Evolutionary conservation across 202 grass and related monocot genomes (phyloP).

Genomic region (Saccharum hybrid): DNA sequence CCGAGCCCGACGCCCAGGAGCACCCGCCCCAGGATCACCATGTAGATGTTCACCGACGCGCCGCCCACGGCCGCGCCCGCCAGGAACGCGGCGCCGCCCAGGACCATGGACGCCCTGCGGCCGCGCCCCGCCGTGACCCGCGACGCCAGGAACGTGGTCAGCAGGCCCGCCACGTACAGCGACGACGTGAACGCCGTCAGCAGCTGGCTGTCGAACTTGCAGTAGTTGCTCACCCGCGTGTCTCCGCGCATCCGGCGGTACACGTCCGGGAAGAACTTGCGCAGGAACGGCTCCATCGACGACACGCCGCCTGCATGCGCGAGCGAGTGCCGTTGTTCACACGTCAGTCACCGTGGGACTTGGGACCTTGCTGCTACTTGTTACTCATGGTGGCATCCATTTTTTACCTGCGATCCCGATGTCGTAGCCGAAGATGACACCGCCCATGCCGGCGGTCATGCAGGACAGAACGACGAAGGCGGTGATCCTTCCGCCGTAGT

Average conservation of each 20-base stretch:
- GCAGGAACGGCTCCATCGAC: conserved; percentile 69
- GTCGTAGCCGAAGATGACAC: conserved; percentile 77
- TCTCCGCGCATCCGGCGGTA: conserved; percentile 54
- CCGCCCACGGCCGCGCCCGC: conserved; percentile 47
- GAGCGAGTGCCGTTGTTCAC: background rate
- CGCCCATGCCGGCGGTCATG: conserved; percentile 72
- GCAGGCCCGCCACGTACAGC: conserved; percentile 68
- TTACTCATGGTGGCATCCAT: too few species aligned
- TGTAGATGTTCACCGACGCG: conserved; percentile 53
- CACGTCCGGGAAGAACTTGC: conserved; percentile 64
- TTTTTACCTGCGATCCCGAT: conserved; percentile 63
- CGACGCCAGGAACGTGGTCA: conserved; percentile 60
- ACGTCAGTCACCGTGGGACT: background rate
- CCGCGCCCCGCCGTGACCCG: conserved; percentile 44
- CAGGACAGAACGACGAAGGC: conserved; percentile 65
- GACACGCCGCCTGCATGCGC: conserved; percentile 55
- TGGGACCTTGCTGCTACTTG: too few species aligned
- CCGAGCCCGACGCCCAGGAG: conserved; percentile 75
- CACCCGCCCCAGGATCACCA: conserved; percentile 64
- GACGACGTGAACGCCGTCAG: conserved; percentile 82
- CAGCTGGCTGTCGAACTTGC: conserved; percentile 90
- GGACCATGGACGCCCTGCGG: conserved; percentile 60
- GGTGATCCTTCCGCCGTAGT: conserved; percentile 49
- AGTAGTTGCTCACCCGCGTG: conserved; percentile 80
- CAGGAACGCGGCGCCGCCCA: conserved; percentile 67